These are phyloP conservation scores for Saccharum hybrid DNA, from an alignment of 202 grass and related monocot species.

Conservation along the genomic window DNA sequence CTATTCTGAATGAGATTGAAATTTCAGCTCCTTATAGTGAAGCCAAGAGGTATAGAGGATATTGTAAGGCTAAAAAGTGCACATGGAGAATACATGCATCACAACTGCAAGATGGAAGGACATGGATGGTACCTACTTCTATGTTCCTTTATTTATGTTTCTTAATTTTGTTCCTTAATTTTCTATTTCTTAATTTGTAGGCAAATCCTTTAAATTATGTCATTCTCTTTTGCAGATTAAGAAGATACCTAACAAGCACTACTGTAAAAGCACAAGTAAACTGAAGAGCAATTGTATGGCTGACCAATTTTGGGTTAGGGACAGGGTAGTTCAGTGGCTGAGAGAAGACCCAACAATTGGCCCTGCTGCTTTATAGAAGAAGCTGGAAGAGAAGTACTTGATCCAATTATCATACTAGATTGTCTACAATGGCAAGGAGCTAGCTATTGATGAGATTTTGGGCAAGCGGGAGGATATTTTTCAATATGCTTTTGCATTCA, in stretches of 20 bases:
- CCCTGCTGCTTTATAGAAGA: neutral
- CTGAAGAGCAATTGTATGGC: neutral
- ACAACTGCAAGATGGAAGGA: neutral
- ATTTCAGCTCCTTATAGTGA: neutral
- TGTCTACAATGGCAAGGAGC: neutral
- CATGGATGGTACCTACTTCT: conserved; percentile 4
- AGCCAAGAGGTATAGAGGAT: neutral
- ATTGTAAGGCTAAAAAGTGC: neutral
- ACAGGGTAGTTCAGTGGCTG: neutral
- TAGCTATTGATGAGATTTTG: neutral
- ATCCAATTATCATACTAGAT: neutral
- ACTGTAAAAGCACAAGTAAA: neutral
- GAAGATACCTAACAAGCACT: conserved; percentile 8
- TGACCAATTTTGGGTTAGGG: neutral
- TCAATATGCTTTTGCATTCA: neutral
- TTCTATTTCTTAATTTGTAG: neutral
- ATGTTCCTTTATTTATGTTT: neutral
- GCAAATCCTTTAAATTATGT: neutral
- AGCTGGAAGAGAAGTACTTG: neutral
- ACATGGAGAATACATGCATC: neutral
- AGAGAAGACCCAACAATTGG: neutral
- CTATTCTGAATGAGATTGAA: conserved; percentile 4
- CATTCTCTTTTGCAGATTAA: neutral
- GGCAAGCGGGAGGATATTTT: neutral
- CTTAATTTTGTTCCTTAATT: neutral